These are phyloP conservation scores for Penicillium maclennaniae DNA, from an alignment of 495 filamentous ascomycete genomes.

Conservation along the genomic window DNA sequence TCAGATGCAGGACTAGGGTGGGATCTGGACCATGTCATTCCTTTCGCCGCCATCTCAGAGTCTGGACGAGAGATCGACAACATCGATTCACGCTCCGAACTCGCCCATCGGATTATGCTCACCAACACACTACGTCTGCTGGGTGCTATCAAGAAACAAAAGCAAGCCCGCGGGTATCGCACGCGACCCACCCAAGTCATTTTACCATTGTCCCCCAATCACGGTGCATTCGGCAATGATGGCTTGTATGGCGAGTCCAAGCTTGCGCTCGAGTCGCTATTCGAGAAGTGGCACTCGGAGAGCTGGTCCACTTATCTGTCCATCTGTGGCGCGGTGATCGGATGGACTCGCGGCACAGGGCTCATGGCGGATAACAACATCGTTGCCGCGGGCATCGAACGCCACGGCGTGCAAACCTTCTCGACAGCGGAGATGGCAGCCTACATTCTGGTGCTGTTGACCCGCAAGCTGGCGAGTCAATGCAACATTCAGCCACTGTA, in stretches of 20 bases:
- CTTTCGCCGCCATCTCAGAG: conserved; percentile 95
- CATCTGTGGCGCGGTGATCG: conserved; percentile 97
- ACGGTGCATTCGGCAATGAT: conserved; percentile 97
- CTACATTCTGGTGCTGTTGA: conserved; percentile 95
- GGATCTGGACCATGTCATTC: conserved; percentile 95
- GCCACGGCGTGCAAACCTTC: conserved; percentile 94
- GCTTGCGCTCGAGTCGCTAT: conserved; percentile 91
- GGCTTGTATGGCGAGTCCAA: conserved; percentile 98
- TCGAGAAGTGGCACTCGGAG: conserved; percentile 98
- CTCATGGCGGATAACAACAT: conserved; percentile 98
- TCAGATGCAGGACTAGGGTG: conserved; percentile 94
- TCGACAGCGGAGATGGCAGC: conserved; percentile 99
- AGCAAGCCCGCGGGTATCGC: conserved; percentile 80
- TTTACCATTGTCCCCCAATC: conserved; percentile 92
- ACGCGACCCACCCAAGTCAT: conserved; percentile 96
- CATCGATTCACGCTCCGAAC: conserved; percentile 96
- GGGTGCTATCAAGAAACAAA: conserved; percentile 85
- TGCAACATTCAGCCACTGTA: conserved; percentile 95
- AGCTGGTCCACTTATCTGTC: conserved; percentile 97
- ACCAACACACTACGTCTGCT: conserved; percentile 92
- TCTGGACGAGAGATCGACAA: conserved; percentile 97
- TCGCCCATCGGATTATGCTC: conserved; percentile 98
- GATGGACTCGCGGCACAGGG: conserved; percentile 97
- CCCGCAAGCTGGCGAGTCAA: conserved; percentile 88
- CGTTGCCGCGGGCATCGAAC: conserved; percentile 93